A percentile compares a stretch with the other conserved stretches of the same genome.
These are phyloP conservation scores for Ammopiptanthus mongolicus DNA, from an alignment of 306 rosid genomes.

Conservation along the genomic window DNA sequence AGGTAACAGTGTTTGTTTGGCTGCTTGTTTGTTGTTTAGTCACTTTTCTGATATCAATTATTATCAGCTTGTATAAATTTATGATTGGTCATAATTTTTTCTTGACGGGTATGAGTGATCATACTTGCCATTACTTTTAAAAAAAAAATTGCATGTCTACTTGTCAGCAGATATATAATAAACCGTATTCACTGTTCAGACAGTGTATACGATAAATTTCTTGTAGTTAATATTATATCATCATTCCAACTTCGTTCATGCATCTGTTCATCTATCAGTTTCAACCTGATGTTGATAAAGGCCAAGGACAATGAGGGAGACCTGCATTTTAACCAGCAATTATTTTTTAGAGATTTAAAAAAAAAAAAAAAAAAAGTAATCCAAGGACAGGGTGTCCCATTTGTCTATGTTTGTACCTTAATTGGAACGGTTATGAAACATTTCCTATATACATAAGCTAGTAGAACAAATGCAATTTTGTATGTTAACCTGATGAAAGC, in stretches of 20 bases:
- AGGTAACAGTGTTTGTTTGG: too few relatives aligned
- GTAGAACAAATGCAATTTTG: conserved; percentile 24
- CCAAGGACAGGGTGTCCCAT: conserved; percentile 12
- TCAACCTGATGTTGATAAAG: background rate
- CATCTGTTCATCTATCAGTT: background rate
- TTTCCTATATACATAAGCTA: conserved; percentile 25
- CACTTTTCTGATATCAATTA: too few relatives aligned
- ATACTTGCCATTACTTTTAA: too few relatives aligned
- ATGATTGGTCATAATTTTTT: too few relatives aligned
- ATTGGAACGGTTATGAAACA: conserved; percentile 22
- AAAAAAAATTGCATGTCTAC: too few relatives aligned
- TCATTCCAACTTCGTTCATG: background rate
- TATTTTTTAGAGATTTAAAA: conserved; percentile 7
- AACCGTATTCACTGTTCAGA: background rate
- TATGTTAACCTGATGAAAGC: conserved; percentile 23
- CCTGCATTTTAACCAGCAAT: conserved; percentile 2
- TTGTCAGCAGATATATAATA: background rate
- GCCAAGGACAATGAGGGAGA: background rate
- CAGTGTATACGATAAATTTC: background rate
- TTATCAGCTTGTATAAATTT: too few relatives aligned
- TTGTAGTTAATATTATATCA: background rate
- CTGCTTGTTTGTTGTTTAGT: too few relatives aligned
- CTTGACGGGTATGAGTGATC: too few relatives aligned
- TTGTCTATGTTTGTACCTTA: conserved; percentile 21
- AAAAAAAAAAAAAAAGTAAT: background rate